phyloP scores from a whole-genome alignment of 106 monocot species.

The Vanilla planifolia region DNA sequence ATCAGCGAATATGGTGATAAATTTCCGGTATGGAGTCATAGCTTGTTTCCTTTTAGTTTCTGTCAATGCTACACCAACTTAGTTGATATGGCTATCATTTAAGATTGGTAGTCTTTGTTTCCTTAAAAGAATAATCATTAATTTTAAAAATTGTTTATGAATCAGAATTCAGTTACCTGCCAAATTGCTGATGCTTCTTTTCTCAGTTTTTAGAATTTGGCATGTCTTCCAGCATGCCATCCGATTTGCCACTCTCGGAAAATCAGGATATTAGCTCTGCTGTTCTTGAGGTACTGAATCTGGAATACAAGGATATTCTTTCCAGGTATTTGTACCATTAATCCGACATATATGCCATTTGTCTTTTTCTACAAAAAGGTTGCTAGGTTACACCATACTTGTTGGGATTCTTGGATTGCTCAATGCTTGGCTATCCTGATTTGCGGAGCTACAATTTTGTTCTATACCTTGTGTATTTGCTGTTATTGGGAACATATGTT shows the following conservation, averaged over 20 bases:
- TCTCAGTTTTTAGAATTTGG: constrained; percentile 58
- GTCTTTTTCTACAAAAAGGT: background rate
- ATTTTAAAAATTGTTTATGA: background rate
- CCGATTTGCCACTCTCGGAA: constrained; percentile 25
- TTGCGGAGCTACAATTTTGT: background rate
- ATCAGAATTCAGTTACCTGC: background rate
- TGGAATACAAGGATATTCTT: constrained; percentile 36
- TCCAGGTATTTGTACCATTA: constrained; percentile 32
- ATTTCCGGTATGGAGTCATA: constrained; percentile 46
- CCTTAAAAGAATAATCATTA: background rate
- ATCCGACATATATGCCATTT: too few species aligned
- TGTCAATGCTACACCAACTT: too few species aligned
- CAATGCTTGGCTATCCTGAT: background rate
- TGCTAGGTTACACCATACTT: background rate
- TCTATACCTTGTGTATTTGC: too few species aligned
- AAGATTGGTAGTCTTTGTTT: background rate
- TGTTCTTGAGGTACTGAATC: constrained; percentile 57
- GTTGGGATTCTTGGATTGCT: background rate
- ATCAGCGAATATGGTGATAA: constrained; percentile 48
- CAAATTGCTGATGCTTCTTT: constrained; percentile 6
- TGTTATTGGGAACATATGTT: too few species aligned
- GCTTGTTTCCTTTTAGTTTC: background rate
- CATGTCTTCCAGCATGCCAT: constrained; percentile 23
- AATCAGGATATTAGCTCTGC: constrained; percentile 40
- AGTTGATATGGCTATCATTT: too few species aligned